Conservation (phyloP, 2,329 filamentous ascomycete genomes). For the Chrysoporthe deuterocubensis region DNA sequence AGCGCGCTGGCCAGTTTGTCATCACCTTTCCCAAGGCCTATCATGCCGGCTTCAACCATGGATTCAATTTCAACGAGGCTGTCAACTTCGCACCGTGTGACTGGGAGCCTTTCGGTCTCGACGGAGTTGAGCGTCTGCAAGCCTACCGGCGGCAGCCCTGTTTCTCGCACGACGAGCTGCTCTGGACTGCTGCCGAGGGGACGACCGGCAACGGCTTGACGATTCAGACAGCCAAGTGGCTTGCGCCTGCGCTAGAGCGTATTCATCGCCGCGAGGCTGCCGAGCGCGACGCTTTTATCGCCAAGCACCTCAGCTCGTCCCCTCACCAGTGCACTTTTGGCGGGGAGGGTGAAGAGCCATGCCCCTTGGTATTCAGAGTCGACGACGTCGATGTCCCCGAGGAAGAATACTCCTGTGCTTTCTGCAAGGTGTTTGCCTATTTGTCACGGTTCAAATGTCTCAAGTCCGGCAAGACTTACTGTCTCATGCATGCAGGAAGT, state of each 20-base stretch:
- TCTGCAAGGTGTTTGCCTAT: slow-evolving; percentile 92
- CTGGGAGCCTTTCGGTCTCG: slow-evolving; percentile 91
- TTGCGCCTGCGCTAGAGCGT: slow-evolving; percentile 82
- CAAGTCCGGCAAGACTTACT: slow-evolving; percentile 79
- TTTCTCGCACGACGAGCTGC: slow-evolving; percentile 94
- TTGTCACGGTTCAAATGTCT: slow-evolving; percentile 88
- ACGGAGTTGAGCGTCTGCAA: slow-evolving; percentile 83
- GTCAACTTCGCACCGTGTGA: slow-evolving; percentile 96
- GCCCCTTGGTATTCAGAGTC: slow-evolving; percentile 64
- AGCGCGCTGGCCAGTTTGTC: slow-evolving; percentile 93
- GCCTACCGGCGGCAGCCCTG: slow-evolving; percentile 90
- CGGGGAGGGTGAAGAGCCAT: slow-evolving; percentile 52
- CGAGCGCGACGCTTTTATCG: slow-evolving; percentile 70
- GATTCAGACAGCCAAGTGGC: slow-evolving; percentile 94
- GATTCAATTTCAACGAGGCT: slow-evolving; percentile 98
- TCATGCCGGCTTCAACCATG: slow-evolving; percentile 97
- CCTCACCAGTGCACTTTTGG: slow-evolving; percentile 60
- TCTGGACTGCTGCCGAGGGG: slow-evolving; percentile 86
- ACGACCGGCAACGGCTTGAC: slow-evolving; percentile 66
- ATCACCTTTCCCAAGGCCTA: slow-evolving; percentile 97
- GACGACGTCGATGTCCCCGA: slow-evolving; percentile 80
- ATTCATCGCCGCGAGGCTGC: slow-evolving; percentile 74
- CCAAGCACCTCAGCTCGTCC: slow-evolving; percentile 61
- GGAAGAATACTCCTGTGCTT: slow-evolving; percentile 88
- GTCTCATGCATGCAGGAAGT: slow-evolving; percentile 78